Evolutionary conservation across 75 land plant species (phyloP).

Genomic region (Pinus albicaulis): DNA sequence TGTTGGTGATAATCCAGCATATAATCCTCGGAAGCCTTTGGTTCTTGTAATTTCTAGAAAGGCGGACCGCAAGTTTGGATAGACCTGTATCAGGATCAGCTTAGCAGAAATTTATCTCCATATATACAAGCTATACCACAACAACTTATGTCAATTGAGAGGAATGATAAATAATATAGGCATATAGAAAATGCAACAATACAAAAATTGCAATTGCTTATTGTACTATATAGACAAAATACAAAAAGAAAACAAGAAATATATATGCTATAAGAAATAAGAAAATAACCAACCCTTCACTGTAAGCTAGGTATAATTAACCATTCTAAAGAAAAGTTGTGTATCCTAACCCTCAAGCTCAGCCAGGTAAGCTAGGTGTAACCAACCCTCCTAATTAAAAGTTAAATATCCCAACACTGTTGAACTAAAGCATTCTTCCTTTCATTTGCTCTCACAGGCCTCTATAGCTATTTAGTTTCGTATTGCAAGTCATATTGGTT

Average conservation of each 20-base stretch:
- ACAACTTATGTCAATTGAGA: neutral
- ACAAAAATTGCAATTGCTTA: neutral
- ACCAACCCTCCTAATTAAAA: neutral
- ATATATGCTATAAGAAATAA: too few species aligned
- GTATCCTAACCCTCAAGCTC: neutral
- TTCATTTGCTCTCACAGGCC: neutral
- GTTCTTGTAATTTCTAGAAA: slow-evolving; percentile 50
- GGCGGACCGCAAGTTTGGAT: slow-evolving; percentile 85
- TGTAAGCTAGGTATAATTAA: too few species aligned
- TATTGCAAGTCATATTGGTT: neutral
- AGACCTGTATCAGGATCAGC: slow-evolving; percentile 49
- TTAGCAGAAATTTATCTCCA: neutral
- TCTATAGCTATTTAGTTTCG: neutral
- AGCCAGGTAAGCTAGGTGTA: neutral
- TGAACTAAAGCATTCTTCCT: neutral
- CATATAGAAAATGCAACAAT: neutral
- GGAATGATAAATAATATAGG: neutral
- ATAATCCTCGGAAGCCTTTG: slow-evolving; percentile 78
- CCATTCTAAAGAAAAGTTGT: too few species aligned
- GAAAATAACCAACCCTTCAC: too few species aligned
- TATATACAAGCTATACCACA: neutral
- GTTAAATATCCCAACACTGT: neutral
- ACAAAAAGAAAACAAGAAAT: too few species aligned
- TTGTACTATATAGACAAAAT: neutral
- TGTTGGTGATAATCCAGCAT: slow-evolving; percentile 91